Base-by-base conservation (phyloP, 352 stramenopile species). In the Pythium monospermum region DNA sequence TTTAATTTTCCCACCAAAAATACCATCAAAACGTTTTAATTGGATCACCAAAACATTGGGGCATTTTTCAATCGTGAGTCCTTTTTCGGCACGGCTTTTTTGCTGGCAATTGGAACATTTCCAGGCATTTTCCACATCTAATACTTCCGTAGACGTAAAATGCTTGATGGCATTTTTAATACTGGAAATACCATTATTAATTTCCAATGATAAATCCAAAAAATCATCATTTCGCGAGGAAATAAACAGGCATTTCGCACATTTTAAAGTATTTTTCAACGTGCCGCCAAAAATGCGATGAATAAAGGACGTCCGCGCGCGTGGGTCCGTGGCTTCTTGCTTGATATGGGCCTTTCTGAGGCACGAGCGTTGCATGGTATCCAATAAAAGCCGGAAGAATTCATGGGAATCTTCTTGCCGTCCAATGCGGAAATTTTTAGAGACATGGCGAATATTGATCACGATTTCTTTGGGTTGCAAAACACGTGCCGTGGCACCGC, bases 391-490 rank as follows among this genome's bases (percentile, higher is more conserved):
- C 0, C 87, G 75, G 51, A 97, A 93, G 60, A 96, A 96, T 64
- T 97, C 88, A 69, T 97, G 88, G 43, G 88, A 89, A 57, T 97
- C 88, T 59, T 97, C 87, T 57, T 96, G 85, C 2, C 84, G 76
- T 0, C 86, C 86, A 45, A 95, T 91, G 35, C 85, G 83, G 54
- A 96, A 94, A 58, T 63, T 73, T 57, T 91, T 92, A 36, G 82
- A 88, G 21, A 94, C 60, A 46, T 92, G 83, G 30, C 79, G 80
- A 31, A 94, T 69, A 57, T 94, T 95, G 64, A 89, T 83, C 38
- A 93, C 82, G 42, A 95, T 44, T 27, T 91, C 79, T 47, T 82
- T 85, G 4, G 84, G 84, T 44, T 91, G 81, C 38, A 91, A 50
- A 31, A 91, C 75, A 5, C 69, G 65, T 7, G 35, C 45, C 0